Percentiles rank a stretch among this genome's conserved stretches.
Evolutionary conservation across 768 basidiomycete genomes (phyloP).

Genomic region (Chiua virens): DNA sequence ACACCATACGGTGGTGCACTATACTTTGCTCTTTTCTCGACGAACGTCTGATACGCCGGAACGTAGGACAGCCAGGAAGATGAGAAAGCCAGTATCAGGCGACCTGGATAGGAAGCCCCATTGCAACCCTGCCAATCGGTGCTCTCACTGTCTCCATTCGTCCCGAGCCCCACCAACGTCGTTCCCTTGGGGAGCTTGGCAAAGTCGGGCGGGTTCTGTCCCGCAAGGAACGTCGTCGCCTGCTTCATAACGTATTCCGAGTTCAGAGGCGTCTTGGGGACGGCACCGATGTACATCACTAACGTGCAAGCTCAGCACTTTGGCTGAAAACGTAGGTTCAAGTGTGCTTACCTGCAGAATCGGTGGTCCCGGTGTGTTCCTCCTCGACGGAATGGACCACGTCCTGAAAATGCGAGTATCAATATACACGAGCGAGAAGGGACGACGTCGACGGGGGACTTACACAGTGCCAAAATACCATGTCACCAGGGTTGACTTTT

Average conservation of each 20-base stretch:
- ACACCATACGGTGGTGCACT: no score
- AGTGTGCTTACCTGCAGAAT: slow-evolving; percentile 50
- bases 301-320: slow-evolving; percentile 1
- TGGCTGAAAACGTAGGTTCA: not conserved
- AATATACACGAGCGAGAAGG: not conserved
- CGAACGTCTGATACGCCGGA: no score
- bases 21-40: no score
- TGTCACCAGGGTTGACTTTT: slow-evolving; percentile 71
- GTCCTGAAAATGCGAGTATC: slow-evolving; percentile 30
- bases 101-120: slow-evolving; percentile 39
- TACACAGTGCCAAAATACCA: slow-evolving; percentile 77
- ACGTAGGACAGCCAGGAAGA: no score
- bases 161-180: slow-evolving; percentile 40
- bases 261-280: slow-evolving; percentile 64
- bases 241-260: slow-evolving; percentile 61
- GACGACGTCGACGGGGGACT: slow-evolving; percentile 7
- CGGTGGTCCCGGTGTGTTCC: slow-evolving; percentile 52
- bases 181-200: slow-evolving; percentile 45
- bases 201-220: slow-evolving; percentile 72
- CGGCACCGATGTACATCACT: slow-evolving; percentile 82
- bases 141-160: slow-evolving; percentile 38
- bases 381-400: slow-evolving; percentile 47
- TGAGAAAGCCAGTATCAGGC: not conserved
- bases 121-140: slow-evolving; percentile 38
- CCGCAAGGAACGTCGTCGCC: slow-evolving; percentile 56